A percentile compares a stretch with the other conserved stretches of the same genome.
Conservation (phyloP, 1,284 basidiomycete genomes). For the Microbotryum lychnidis-dioicae region DNA sequence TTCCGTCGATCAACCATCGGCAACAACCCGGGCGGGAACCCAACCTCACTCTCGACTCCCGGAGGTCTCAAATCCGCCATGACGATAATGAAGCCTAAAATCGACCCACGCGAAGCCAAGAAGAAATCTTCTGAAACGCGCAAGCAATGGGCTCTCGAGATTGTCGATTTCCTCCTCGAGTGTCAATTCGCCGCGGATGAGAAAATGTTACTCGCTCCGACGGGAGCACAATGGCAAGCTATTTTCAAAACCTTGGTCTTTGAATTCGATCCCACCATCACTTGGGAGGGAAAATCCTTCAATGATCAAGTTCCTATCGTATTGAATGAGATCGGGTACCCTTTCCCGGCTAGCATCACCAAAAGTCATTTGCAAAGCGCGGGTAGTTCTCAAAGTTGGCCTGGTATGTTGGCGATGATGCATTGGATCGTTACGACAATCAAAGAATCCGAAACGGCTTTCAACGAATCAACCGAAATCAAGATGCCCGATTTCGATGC, state of each 20-base stretch:
- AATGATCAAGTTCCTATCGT: slow-evolving; percentile 33
- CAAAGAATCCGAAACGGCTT: slow-evolving; percentile 28
- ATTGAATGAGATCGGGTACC: slow-evolving; percentile 32
- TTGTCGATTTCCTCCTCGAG: slow-evolving; percentile 17
- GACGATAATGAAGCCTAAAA: background rate
- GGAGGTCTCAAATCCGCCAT: slow-evolving; percentile 12
- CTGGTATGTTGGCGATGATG: slow-evolving; percentile 37
- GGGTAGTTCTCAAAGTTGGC: slow-evolving; percentile 36
- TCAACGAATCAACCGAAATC: slow-evolving; percentile 21
- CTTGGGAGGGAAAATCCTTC: slow-evolving; percentile 28
- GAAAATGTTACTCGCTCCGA: slow-evolving; percentile 33
- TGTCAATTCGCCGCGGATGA: slow-evolving; percentile 12
- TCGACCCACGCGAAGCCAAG: slow-evolving; percentile 21
- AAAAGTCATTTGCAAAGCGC: slow-evolving; percentile 36
- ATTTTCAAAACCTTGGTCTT: slow-evolving; percentile 36
- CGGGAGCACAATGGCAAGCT: slow-evolving; percentile 33
- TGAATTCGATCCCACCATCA: slow-evolving; percentile 28
- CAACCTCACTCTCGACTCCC: slow-evolving; percentile 7
- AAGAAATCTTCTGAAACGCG: slow-evolving; percentile 4
- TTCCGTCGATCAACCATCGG: slow-evolving; percentile 19
- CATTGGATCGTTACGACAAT: slow-evolving; percentile 37
- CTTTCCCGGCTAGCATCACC: slow-evolving; percentile 33
- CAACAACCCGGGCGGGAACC: background rate
- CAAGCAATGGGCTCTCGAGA: slow-evolving; percentile 17
- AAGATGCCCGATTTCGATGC: slow-evolving; percentile 26